A percentile compares a stretch with the other conserved stretches of the same genome.
Conservation (phyloP, 2,329 filamentous ascomycete genomes). For the Stachybotrys chartarum region DNA sequence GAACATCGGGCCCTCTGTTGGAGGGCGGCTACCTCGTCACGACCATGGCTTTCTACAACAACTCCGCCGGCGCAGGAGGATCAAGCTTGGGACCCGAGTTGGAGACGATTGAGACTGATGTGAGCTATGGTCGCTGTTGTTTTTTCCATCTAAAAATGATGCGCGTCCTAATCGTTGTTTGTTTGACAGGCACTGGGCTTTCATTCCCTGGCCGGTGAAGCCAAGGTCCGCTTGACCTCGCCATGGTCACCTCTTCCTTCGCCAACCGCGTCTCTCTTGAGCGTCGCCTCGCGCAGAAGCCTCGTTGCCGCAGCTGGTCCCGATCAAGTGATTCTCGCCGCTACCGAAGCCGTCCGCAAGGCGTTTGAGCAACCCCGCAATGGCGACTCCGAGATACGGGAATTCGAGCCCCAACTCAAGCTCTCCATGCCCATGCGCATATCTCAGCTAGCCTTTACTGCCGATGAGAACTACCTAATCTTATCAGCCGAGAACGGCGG, state of each 20-base stretch:
- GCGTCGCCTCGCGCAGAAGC: constrained; percentile 71
- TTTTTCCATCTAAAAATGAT: constrained; percentile 5
- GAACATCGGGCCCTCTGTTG: constrained; percentile 15
- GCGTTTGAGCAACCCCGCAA: constrained; percentile 58
- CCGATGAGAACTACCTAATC: constrained; percentile 80
- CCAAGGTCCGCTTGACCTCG: constrained; percentile 73
- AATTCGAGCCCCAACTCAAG: constrained; percentile 66
- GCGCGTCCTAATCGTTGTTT: constrained; percentile 14
- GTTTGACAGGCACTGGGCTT: constrained; percentile 64
- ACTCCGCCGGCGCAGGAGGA: constrained; percentile 28
- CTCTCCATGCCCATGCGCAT: constrained; percentile 68
- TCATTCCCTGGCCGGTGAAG: constrained; percentile 68
- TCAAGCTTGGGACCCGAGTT: constrained; percentile 55
- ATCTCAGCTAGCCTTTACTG: constrained; percentile 83
- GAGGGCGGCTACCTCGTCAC: constrained; percentile 27
- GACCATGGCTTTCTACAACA: constrained; percentile 59
- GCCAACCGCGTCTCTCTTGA: constrained; percentile 73
- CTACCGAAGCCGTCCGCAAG: constrained; percentile 70
- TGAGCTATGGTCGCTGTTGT: constrained; percentile 32
- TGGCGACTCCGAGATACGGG: constrained; percentile 57
- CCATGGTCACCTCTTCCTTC: constrained; percentile 73
- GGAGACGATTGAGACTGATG: constrained; percentile 75
- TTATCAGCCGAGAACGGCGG: constrained; percentile 76
- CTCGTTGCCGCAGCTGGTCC: constrained; percentile 84
- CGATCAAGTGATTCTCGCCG: constrained; percentile 67